Base-by-base conservation (phyloP, 495 filamentous ascomycete genomes). In the Hypoxylon fuscum region DNA sequence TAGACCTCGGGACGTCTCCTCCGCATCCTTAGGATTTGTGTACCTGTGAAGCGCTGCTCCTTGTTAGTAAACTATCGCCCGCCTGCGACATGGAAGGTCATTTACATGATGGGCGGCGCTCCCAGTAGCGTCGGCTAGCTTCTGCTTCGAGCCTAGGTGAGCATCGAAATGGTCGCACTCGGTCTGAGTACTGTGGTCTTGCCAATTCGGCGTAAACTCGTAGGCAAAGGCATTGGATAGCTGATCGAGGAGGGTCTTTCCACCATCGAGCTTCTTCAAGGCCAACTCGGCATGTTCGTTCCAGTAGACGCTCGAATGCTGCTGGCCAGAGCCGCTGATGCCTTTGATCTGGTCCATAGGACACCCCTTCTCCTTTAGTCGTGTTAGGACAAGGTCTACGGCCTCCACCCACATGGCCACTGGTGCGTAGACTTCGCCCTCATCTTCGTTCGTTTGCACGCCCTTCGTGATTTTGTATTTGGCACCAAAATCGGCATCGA, bases 291-390 rank as follows among this genome's bases (percentile, higher is more conserved):
- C 93, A 51, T 88, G 77, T 14, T 76, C 58, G 21, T 81, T 87
- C 94, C 95, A 98, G 78, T 96, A 88, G 3, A 98, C 91, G 70
- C 93, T 97, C 5, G 93, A 94, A 69, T 98, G 95, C 77, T 98
- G 95, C 79, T 97, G 94, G 52, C 95, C 94, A 10, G 94, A 94
- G 22, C 91, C 95, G 62, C 90, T 93, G 63, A 98, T 83, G 17
- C 93, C 95, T 63, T 82, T 84, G 21, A 98, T 87, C 18, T 85
- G 85, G 50, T 79, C 71, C 64, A 97, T 90, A 57, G 96, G 91
- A 32, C 93, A 83, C 0, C 89, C 88, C 55, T 86, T 81, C 40
- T 87, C 81, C 67, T 87, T 81, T 57, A 98, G 79, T 17, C 86
- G 86, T 9, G 83, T 73, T 18, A 98, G 80, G 3, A 97, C 91